A percentile compares a stretch with the other conserved stretches of the same genome.
phyloP scores from a whole-genome alignment of 495 filamentous ascomycete genomes.

The Friedmanniomyces endolithicus region DNA sequence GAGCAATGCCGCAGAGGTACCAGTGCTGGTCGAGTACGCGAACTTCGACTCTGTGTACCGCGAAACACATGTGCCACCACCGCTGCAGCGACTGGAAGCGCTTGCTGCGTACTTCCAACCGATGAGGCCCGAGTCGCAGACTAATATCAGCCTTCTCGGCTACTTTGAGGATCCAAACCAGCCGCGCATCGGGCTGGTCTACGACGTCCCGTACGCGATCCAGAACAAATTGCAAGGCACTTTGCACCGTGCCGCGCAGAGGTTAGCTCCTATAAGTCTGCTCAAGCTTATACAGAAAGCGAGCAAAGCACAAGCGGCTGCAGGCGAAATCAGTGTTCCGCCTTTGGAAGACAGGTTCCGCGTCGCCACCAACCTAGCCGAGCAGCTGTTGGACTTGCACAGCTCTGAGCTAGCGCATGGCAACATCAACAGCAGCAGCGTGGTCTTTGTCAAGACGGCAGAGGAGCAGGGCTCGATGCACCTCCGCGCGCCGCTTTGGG shows the following conservation, averaged over 20 bases:
- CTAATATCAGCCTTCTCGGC: constrained; percentile 60
- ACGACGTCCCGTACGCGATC: constrained; percentile 53
- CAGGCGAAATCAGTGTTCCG: constrained; percentile 32
- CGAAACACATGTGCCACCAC: constrained; percentile 48
- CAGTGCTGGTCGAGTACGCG: constrained; percentile 57
- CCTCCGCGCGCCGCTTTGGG: constrained; percentile 62
- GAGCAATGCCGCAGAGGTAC: constrained; percentile 27
- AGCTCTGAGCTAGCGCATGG: constrained; percentile 65
- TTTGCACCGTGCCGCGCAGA: constrained; percentile 27
- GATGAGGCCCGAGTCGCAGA: constrained; percentile 41
- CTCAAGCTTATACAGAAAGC: constrained; percentile 39
- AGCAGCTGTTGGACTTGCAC: constrained; percentile 63
- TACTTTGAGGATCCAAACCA: constrained; percentile 72
- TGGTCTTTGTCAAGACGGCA: constrained; percentile 44
- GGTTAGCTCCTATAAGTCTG: constrained; percentile 40
- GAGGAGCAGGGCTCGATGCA: constrained; percentile 30
- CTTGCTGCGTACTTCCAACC: constrained; percentile 42
- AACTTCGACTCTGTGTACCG: constrained; percentile 51
- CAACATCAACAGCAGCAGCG: constrained; percentile 66
- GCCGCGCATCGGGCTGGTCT: constrained; percentile 69
- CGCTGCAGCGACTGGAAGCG: constrained; percentile 51
- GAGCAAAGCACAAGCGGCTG: constrained; percentile 37
- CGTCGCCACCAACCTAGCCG: constrained; percentile 65
- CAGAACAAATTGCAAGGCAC: constrained; percentile 35
- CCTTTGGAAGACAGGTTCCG: constrained; percentile 71